A percentile compares a stretch with the other conserved stretches of the same genome.
These are phyloP conservation scores for Ramaria sp. DNA, from an alignment of 768 basidiomycete species.

Conservation along the genomic window DNA sequence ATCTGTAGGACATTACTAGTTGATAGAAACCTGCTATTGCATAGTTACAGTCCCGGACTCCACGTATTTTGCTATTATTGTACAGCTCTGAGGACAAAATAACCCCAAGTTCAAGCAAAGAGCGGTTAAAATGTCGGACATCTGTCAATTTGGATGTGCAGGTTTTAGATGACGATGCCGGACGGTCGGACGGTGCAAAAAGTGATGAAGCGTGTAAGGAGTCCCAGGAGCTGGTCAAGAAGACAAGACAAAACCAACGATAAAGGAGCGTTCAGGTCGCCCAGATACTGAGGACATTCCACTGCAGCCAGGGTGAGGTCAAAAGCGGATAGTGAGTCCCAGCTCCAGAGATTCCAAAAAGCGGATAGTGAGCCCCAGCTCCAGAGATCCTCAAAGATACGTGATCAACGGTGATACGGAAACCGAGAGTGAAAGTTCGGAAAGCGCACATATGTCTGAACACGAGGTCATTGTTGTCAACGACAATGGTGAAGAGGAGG, in stretches of 20 bases:
- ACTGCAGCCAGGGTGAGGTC: constrained; percentile 19
- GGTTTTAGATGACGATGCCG: background rate
- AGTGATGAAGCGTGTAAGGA: background rate
- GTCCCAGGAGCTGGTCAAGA: constrained; percentile 12
- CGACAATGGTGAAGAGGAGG: constrained; percentile 3
- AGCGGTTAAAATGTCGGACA: background rate
- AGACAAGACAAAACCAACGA: constrained; percentile 8
- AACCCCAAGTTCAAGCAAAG: background rate
- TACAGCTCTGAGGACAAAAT: background rate
- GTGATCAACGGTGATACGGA: constrained; percentile 56
- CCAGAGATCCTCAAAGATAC: constrained; percentile 1
- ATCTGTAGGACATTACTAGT: too few relatives aligned
- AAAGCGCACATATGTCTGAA: constrained; percentile 6
- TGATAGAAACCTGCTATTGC: too few relatives aligned
- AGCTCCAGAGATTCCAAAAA: too few relatives aligned
- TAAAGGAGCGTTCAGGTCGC: constrained; percentile 8
- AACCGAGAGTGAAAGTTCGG: constrained; percentile 32
- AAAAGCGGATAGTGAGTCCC: too few relatives aligned
- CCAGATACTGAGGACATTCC: constrained; percentile 23
- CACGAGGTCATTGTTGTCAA: constrained; percentile 11
- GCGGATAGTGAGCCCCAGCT: constrained; percentile 3
- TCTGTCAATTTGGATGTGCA: background rate
- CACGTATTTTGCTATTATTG: too few relatives aligned
- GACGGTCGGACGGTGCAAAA: background rate
- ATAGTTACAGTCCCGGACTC: too few relatives aligned